Base-by-base conservation (phyloP, 768 basidiomycete genomes). In the Mycena vitilis region DNA sequence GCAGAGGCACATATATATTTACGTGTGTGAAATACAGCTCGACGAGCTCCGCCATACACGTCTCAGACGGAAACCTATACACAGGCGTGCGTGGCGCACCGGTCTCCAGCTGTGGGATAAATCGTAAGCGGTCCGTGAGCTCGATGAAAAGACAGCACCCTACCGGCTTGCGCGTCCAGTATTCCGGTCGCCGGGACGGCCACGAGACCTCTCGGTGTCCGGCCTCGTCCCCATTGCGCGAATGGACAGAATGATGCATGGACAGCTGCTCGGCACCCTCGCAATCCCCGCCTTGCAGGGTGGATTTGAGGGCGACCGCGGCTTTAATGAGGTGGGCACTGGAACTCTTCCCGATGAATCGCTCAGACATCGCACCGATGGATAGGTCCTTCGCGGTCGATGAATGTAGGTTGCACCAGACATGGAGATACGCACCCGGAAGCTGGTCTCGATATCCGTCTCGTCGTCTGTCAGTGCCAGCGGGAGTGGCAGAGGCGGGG, bases 1-100 rank as follows among this genome's bases (percentile, higher is more conserved):
- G 81, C 5, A 96, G 81, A 0, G 94, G 93, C 0, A 86, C 72
- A 59, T 85, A 80, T 20, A 83, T 67, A 73, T 95, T 92, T 65
- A 84, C 59, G 42, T 85, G 69, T 0, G 68, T 66, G 75, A 96
- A 96, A 73, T 91, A 95, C n/a, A 88, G 78, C 40, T 90, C 84
- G 44, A 94, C 77, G 49, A 96, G 83, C 0, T 70, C 49, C 9
- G 65, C 51, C 15, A 87, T 81, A 49, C 95, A 84, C 54, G 30
- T 20, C 18, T 87, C 88, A 0, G 78, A 62, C 2, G 85, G 90
- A 71, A 88, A 90, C 0, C 36, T 67, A 72, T 84, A 86, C 53
- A 42, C 8, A 63, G 16, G 40, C 4, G 34, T 38, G 1, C 40
- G 53, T 0, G 9, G 25, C 38, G 25, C 20, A 0, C 45, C 7